Conservation (phyloP, 73 alveolate species). For the Tetrahymena malaccensis region DNA sequence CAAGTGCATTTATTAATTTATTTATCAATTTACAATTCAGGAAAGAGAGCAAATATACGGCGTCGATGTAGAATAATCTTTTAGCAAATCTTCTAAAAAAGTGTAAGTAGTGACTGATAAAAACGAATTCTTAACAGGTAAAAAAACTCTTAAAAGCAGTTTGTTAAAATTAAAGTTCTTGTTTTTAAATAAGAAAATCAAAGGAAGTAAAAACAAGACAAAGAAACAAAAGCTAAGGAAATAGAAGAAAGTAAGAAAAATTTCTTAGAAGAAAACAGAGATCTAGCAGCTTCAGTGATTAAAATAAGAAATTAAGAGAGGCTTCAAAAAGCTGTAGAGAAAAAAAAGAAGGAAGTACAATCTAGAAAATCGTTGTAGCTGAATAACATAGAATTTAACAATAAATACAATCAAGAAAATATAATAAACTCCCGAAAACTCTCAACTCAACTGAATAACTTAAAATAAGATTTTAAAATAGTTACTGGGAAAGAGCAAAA, state of each 20-base stretch:
- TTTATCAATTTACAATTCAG: not conserved
- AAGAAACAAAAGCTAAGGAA: slow-evolving; percentile 26
- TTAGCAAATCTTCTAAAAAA: not conserved
- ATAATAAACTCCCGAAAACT: not conserved
- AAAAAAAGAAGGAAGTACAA: not conserved
- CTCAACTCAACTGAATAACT: not conserved
- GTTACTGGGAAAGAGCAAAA: not conserved
- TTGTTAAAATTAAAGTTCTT: not conserved
- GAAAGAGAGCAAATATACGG: slow-evolving; percentile 11
- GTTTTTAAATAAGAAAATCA: slow-evolving; percentile 8
- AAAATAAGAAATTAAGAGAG: not conserved
- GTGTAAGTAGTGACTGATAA: slow-evolving; percentile 34
- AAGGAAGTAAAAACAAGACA: slow-evolving; percentile 23
- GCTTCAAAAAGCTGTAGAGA: not conserved
- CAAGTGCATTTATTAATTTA: too few species aligned
- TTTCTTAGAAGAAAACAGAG: slow-evolving; percentile 38
- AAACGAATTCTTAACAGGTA: slow-evolving; percentile 23
- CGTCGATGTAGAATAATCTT: not conserved
- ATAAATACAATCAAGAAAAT: not conserved
- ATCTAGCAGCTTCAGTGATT: slow-evolving; percentile 12
- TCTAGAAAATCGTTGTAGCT: not conserved
- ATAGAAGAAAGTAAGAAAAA: slow-evolving; percentile 17
- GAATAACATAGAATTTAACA: not conserved
- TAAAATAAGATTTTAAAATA: not conserved
- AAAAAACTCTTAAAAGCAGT: not conserved